These are phyloP conservation scores for Cyclostephanos invisitatus DNA, from an alignment of 108 stramenopile species.

Conservation along the genomic window DNA sequence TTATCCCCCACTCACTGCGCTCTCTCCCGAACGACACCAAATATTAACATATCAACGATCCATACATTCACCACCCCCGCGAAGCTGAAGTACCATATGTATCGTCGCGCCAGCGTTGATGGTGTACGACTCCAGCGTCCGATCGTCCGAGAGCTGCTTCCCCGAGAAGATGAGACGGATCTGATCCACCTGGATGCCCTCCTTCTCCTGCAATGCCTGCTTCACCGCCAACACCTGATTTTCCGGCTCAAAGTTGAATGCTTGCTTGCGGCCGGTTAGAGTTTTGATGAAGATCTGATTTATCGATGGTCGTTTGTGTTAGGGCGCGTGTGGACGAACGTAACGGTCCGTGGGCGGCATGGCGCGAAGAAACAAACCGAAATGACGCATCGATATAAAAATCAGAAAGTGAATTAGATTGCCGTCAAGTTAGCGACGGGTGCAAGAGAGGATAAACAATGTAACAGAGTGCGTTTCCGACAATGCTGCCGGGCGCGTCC, in stretches of 20 bases:
- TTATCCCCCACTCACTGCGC: not conserved
- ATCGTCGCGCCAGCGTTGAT: constrained; percentile 97
- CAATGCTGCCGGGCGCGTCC: not conserved
- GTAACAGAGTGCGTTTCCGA: not conserved
- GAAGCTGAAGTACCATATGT: constrained; percentile 99
- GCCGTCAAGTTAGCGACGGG: not conserved
- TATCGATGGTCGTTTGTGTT: not conserved
- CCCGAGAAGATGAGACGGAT: constrained; percentile 98
- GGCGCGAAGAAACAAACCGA: not conserved
- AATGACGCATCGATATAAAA: not conserved
- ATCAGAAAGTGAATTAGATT: not conserved
- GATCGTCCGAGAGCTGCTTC: constrained; percentile 96
- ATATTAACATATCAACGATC: not conserved
- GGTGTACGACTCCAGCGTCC: constrained; percentile 90
- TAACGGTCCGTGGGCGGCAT: not conserved
- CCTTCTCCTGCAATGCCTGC: constrained; percentile 98
- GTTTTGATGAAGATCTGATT: constrained; percentile 95
- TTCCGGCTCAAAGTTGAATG: constrained; percentile 96
- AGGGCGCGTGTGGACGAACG: not conserved
- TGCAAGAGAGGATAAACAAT: not conserved
- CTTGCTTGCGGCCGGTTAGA: constrained; percentile 94
- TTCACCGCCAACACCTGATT: constrained; percentile 95
- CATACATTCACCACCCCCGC: constrained; percentile 40
- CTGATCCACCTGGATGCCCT: constrained; percentile 98
- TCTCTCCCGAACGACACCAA: not conserved